These are phyloP conservation scores for Glarea lozoyensis DNA, from an alignment of 495 filamentous ascomycete genomes.

Conservation along the genomic window DNA sequence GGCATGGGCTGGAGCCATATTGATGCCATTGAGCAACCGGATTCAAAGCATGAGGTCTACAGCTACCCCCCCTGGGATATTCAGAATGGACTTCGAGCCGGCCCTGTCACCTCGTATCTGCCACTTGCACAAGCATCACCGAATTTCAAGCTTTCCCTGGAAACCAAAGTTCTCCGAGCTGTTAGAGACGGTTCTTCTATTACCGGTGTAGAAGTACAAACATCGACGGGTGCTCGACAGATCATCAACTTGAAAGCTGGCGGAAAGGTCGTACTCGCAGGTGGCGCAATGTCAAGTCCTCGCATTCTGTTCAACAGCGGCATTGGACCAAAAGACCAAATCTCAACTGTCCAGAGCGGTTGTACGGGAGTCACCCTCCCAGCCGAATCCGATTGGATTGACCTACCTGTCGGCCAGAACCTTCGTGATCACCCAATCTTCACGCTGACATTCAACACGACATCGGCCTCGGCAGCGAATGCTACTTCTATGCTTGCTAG, in stretches of 20 bases:
- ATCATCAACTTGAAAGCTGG: constrained; percentile 34
- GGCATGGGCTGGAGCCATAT: constrained; percentile 50
- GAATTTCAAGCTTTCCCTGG: constrained; percentile 59
- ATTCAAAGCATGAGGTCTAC: constrained; percentile 57
- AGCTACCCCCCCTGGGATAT: constrained; percentile 59
- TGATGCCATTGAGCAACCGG: constrained; percentile 46
- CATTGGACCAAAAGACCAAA: constrained; percentile 53
- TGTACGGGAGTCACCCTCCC: constrained; percentile 40
- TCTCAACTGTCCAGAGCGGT: constrained; percentile 44
- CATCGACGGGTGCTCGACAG: constrained; percentile 33
- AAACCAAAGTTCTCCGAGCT: constrained; percentile 56
- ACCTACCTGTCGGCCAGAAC: constrained; percentile 63
- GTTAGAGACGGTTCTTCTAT: constrained; percentile 48
- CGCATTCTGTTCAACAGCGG: constrained; percentile 60
- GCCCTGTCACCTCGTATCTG: constrained; percentile 65
- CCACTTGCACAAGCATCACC: constrained; percentile 44
- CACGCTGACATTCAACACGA: constrained; percentile 27
- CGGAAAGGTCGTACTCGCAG: constrained; percentile 57
- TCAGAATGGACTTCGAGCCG: constrained; percentile 52
- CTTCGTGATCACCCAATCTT: constrained; percentile 61
- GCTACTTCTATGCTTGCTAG: constrained; percentile 33
- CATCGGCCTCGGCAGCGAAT: constrained; percentile 20
- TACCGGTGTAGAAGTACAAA: constrained; percentile 61
- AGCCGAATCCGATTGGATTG: constrained; percentile 48
- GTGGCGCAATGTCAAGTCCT: constrained; percentile 58